Evolutionary conservation across 345 rosid genomes (phyloP).

Genomic region (Gossypium anomalum): DNA sequence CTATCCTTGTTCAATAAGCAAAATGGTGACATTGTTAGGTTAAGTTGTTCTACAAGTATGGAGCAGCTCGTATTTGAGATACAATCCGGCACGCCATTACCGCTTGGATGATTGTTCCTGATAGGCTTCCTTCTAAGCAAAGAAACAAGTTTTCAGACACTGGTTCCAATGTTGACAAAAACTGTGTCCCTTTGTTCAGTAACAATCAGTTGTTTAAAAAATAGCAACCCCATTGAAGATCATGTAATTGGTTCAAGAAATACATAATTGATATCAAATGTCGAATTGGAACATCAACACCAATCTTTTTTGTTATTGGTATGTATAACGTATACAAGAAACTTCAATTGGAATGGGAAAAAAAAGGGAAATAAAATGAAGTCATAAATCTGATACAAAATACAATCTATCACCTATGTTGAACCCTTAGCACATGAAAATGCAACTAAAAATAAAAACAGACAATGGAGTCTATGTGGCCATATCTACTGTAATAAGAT

Average conservation of each 20-base stretch:
- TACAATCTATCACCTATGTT: slow-evolving; percentile 16
- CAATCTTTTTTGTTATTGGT: slow-evolving; percentile 16
- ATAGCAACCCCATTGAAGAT: neutral
- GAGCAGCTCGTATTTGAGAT: neutral
- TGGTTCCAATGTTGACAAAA: neutral
- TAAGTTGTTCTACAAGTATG: neutral
- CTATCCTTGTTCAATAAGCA: neutral
- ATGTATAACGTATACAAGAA: neutral
- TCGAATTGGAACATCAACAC: slow-evolving; percentile 12
- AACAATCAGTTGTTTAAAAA: neutral
- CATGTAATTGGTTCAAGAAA: neutral
- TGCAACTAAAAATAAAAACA: slow-evolving; percentile 11
- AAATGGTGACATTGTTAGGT: neutral
- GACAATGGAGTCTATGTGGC: slow-evolving; percentile 9
- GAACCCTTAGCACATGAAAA: slow-evolving; percentile 17
- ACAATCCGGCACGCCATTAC: neutral
- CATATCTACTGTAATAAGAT: neutral
- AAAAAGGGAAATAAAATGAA: neutral
- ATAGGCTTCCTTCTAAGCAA: neutral
- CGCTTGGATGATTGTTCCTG: neutral
- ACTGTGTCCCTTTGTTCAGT: neutral
- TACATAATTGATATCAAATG: neutral
- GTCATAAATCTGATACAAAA: slow-evolving; percentile 4
- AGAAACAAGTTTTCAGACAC: neutral
- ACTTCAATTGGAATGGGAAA: slow-evolving; percentile 3